Evolutionary conservation across 1,284 basidiomycete species (phyloP), one percentile per base, ranked within the genome.

Genomic region (Puccinia horiana): DNA sequence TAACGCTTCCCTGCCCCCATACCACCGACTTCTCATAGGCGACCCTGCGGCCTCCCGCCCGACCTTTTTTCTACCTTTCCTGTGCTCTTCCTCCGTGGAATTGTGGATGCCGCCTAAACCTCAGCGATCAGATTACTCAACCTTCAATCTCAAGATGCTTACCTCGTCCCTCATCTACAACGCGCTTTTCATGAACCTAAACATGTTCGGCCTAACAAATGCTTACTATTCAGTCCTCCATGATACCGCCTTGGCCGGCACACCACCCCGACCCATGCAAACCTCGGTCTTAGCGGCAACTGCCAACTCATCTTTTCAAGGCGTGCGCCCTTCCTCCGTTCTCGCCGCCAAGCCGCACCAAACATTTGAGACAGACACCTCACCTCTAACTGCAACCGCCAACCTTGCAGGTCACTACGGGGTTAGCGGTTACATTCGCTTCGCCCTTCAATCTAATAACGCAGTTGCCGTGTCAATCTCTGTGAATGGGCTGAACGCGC

Each of bases 371-470:
- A n/a, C n/a, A n/a, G n/a, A n/a, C n/a, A 52, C 72, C 26, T 74
- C 72, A 5, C 2, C 63, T 78, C 42, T 80, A 11, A 40, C 37
- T 9, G 78, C 78, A 37, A 52, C 44, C 26, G 70, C 58, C 35
- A 65, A 73, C 49, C 47, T 82, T n/a, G 40, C 56, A 5, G 80
- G 80, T 35, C 26, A 58, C n/a, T 74, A 49, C 61, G 63, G 63
- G 18, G 63, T 82, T 12, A 49, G n/a, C 52, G 80, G 80, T 14
- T n/a, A 54, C 49, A 54, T 82, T 47, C 32, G 16, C 18, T 82
- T 82, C 37, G 56, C 73, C 23, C 63, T 76, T 37, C 70, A 47
- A 54, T 42, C 70, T 18, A n/a, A 44, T 20, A 61, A 76, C 56
- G 42, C 70, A 18, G 72, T 82, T 32, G 49, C 56, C 23, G 70